phyloP scores from a whole-genome alignment of 306 rosid species.

The Crotalaria pallida region DNA sequence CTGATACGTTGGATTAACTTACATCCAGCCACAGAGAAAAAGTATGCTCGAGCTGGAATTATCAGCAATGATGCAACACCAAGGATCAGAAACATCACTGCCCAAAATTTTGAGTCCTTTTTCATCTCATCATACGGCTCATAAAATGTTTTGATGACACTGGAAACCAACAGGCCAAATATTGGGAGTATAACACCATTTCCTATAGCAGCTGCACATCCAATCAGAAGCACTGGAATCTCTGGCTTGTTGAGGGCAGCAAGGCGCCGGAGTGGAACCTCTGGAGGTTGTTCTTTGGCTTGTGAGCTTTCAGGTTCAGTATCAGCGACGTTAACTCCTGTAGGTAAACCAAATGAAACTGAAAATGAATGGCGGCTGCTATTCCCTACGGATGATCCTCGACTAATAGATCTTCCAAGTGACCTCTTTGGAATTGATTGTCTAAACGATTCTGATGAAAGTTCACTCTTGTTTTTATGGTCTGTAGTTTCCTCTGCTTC shows the following conservation, averaged over 20 bases:
- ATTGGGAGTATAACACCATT: conserved; percentile 62
- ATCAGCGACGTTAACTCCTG: conserved; percentile 44
- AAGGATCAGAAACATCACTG: conserved; percentile 48
- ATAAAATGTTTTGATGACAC: conserved; percentile 57
- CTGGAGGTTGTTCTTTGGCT: conserved; percentile 27
- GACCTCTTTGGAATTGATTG: conserved; percentile 57
- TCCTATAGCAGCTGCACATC: conserved; percentile 50
- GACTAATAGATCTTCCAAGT: conserved; percentile 50
- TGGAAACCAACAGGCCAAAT: conserved; percentile 56
- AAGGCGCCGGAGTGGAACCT: conserved; percentile 62
- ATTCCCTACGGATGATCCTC: conserved; percentile 64
- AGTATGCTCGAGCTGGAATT: conserved; percentile 47
- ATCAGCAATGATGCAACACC: conserved; percentile 45
- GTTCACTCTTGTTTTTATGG: conserved; percentile 34
- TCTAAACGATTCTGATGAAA: conserved; percentile 42
- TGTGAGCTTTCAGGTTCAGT: conserved; percentile 22
- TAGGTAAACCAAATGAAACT: conserved; percentile 65
- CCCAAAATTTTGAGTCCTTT: conserved; percentile 70
- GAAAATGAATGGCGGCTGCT: conserved; percentile 77
- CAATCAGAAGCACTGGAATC: conserved; percentile 62
- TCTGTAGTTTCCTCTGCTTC: conserved; percentile 31
- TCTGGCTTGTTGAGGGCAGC: conserved; percentile 88
- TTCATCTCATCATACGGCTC: conserved; percentile 50
- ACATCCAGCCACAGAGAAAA: conserved; percentile 71
- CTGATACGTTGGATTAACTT: conserved; percentile 77